These are phyloP conservation scores for Flaveria ramosissima DNA, from an alignment of 129 eudicot genomes.

Conservation along the genomic window DNA sequence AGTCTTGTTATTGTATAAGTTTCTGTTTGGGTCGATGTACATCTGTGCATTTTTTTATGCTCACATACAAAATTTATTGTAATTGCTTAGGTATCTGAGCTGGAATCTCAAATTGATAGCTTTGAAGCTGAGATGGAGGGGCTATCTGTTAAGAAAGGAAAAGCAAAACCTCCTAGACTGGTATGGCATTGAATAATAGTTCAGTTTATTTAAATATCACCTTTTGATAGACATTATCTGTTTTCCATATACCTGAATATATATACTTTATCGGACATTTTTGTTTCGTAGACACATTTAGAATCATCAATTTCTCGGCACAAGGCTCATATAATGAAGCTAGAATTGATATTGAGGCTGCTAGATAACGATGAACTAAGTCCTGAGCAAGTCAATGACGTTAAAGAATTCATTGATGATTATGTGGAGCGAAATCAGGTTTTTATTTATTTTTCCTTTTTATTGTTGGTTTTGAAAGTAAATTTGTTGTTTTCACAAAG, in stretches of 20 bases:
- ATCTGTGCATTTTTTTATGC: slow-evolving; percentile 16
- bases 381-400: slow-evolving; percentile 98
- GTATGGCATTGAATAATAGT: slow-evolving; percentile 39
- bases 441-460: background rate
- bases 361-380: slow-evolving; percentile 96
- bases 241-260: background rate
- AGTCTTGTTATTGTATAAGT: slow-evolving; percentile 17
- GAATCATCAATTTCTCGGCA: slow-evolving; percentile 94
- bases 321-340: slow-evolving; percentile 96
- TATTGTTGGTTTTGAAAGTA: background rate
- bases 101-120: slow-evolving; percentile 92
- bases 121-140: slow-evolving; percentile 99
- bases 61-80: slow-evolving; percentile 6
- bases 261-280: background rate
- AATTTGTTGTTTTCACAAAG: slow-evolving; percentile 5
- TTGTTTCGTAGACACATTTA: slow-evolving; percentile 69
- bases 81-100: slow-evolving; percentile 75
- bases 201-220: background rate
- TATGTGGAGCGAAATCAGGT: slow-evolving; percentile 99
- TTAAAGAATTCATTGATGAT: slow-evolving; percentile 94
- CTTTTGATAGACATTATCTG: background rate
- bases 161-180: slow-evolving; percentile 96
- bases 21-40: slow-evolving; percentile 1
- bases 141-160: slow-evolving; percentile 92
- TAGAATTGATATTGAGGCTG: slow-evolving; percentile 90